Evolutionary conservation across 768 basidiomycete genomes (phyloP).

Genomic region (Pleurotus pulmonarius): DNA sequence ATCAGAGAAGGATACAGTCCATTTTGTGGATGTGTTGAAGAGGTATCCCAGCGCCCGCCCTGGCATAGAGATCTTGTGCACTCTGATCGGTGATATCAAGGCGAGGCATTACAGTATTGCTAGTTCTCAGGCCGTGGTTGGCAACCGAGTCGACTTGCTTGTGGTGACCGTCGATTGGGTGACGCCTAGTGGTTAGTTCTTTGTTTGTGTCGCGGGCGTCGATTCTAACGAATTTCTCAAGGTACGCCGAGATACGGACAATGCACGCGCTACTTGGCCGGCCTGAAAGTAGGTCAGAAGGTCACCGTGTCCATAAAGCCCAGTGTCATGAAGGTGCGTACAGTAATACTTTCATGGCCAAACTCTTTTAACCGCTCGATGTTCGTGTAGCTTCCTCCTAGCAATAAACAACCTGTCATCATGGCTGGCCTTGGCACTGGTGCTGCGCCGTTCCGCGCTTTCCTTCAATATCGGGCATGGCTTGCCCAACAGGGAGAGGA

Average conservation of each 20-base stretch:
- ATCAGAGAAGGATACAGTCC: constrained; percentile 91
- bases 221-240: constrained; percentile 22
- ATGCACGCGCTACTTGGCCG: constrained; percentile 92
- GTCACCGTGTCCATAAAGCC: constrained; percentile 98
- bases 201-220: background rate
- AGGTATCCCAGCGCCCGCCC: constrained; percentile 78
- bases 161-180: constrained; percentile 97
- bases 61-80: constrained; percentile 80
- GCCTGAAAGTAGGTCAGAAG: constrained; percentile 80
- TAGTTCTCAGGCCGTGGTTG: constrained; percentile 91
- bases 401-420: constrained; percentile 85
- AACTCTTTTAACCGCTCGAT: background rate
- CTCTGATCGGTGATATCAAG: constrained; percentile 91
- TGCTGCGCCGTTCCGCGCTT: constrained; percentile 98
- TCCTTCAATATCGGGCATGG: constrained; percentile 92
- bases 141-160: constrained; percentile 89
- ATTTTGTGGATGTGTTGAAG: constrained; percentile 83
- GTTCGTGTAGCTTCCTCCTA: constrained; percentile 67
- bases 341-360: too few relatives aligned
- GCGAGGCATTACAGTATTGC: constrained; percentile 99
- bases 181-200: constrained; percentile 68
- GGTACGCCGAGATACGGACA: constrained; percentile 84
- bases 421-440: constrained; percentile 99
- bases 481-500: constrained; percentile 71
- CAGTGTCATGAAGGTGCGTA: constrained; percentile 93